Conservation (phyloP, 2,329 filamentous ascomycete genomes). For the Colletotrichum echinochloae region DNA sequence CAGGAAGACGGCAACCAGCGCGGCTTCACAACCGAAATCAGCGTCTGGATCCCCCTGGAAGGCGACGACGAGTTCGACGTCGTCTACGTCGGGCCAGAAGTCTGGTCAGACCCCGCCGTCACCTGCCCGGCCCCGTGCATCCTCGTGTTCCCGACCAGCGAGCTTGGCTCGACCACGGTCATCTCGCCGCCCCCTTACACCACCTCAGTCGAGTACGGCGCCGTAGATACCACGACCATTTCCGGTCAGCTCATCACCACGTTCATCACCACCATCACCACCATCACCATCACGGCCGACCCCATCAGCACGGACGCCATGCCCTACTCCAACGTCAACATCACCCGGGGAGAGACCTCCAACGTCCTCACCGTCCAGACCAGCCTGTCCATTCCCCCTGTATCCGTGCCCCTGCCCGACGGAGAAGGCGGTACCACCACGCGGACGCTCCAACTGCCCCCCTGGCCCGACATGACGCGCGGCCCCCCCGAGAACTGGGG, state of each 20-base stretch:
- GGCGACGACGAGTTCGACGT: constrained; percentile 42
- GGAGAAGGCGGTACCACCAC: no score
- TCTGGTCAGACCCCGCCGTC: constrained; percentile 34
- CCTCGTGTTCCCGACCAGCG: constrained; percentile 44
- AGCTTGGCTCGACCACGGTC: constrained; percentile 4
- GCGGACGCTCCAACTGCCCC: no score
- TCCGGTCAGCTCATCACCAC: not conserved
- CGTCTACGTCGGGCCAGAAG: constrained; percentile 42
- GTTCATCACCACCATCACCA: constrained; percentile 33
- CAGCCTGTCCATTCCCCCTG: no score
- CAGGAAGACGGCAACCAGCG: constrained; percentile 39
- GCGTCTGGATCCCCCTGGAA: constrained; percentile 44
- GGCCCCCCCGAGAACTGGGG: no score
- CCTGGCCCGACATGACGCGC: no score
- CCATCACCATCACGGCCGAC: constrained; percentile 13
- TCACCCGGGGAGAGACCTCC: no score
- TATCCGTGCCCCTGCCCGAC: no score
- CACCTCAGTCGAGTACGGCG: constrained; percentile 42
- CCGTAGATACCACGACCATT: no score
- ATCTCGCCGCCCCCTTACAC: constrained; percentile 23
- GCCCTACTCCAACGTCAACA: no score
- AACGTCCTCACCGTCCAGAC: no score
- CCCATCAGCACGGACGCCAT: no score
- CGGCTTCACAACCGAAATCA: constrained; percentile 45
- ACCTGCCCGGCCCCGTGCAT: constrained; percentile 41